Evolutionary conservation across 352 stramenopile species (phyloP).

Genomic region (Pilasporangium apinafurcum): DNA sequence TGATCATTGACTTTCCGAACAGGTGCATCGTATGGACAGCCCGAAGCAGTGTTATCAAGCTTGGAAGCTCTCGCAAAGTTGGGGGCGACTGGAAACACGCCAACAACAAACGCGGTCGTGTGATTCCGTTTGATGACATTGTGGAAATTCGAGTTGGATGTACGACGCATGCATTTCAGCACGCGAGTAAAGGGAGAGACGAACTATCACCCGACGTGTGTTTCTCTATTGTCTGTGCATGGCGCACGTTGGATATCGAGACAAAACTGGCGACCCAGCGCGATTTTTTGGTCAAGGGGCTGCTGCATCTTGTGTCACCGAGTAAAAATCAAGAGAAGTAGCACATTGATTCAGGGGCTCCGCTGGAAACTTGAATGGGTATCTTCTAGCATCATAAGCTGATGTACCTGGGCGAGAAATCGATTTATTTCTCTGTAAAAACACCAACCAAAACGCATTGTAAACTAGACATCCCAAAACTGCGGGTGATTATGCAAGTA

Average conservation of each 20-base stretch:
- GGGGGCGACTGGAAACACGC: conserved; percentile 3
- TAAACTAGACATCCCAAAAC: too few relatives aligned
- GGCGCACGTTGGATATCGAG: conserved; percentile 58
- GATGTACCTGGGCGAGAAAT: too few relatives aligned
- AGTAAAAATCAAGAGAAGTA: too few relatives aligned
- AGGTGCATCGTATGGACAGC: conserved; percentile 51
- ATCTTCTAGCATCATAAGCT: too few relatives aligned
- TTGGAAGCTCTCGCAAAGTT: conserved; percentile 5
- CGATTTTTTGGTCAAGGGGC: conserved; percentile 44
- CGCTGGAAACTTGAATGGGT: too few relatives aligned
- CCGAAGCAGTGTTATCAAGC: conserved; percentile 11
- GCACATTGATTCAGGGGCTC: too few relatives aligned
- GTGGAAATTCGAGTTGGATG: conserved; percentile 45
- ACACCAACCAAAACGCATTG: too few relatives aligned
- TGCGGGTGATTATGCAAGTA: too few relatives aligned
- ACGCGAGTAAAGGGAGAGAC: conserved; percentile 13
- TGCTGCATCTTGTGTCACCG: conserved; percentile 36
- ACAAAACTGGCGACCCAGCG: conserved; percentile 38
- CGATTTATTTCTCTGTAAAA: too few relatives aligned
- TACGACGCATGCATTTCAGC: conserved; percentile 40
- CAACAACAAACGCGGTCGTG: conserved; percentile 4
- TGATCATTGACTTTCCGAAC: conserved; percentile 55
- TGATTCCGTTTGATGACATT: conserved; percentile 45
- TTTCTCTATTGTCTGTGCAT: conserved; percentile 51
- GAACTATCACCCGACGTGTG: conserved; percentile 27